These are phyloP conservation scores for Cystobasidiaceae sp. DNA, from an alignment of 1,284 basidiomycete species.

Conservation along the genomic window DNA sequence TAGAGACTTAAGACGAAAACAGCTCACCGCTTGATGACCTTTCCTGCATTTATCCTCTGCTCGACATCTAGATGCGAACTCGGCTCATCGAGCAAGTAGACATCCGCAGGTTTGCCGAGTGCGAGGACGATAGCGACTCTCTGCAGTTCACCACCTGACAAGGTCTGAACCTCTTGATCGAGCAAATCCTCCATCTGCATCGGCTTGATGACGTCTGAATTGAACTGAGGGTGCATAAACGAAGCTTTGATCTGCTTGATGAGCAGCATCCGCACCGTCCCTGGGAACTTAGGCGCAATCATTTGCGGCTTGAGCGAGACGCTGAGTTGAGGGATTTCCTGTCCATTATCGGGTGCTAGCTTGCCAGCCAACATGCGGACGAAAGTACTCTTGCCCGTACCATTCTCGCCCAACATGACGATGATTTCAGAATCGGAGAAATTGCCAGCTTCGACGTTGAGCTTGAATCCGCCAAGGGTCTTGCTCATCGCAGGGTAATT, in stretches of 20 bases:
- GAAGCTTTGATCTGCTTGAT: slow-evolving; percentile 87
- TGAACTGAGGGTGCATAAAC: slow-evolving; percentile 95
- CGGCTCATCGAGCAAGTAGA: slow-evolving; percentile 72
- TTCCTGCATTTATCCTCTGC: slow-evolving; percentile 93
- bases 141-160: slow-evolving; percentile 94
- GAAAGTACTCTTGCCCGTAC: slow-evolving; percentile 95
- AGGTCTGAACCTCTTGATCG: slow-evolving; percentile 91
- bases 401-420: slow-evolving; percentile 95
- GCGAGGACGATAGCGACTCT: slow-evolving; percentile 82
- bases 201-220: slow-evolving; percentile 90
- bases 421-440: slow-evolving; percentile 98
- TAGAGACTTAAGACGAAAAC: slow-evolving; percentile 1
- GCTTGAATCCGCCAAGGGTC: slow-evolving; percentile 86
- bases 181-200: slow-evolving; percentile 85
- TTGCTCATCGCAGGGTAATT: slow-evolving; percentile 91
- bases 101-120: slow-evolving; percentile 68
- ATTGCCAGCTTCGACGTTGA: slow-evolving; percentile 75
- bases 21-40: slow-evolving; percentile 87
- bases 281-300: slow-evolving; percentile 91
- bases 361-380: slow-evolving; percentile 82
- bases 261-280: slow-evolving; percentile 84
- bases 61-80: slow-evolving; percentile 88
- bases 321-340: slow-evolving; percentile 68
- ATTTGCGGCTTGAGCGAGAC: slow-evolving; percentile 95
- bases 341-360: slow-evolving; percentile 74